Base-by-base conservation (phyloP, 1,139 yeast species). In the Hyphopichia pseudoburtonii region DNA sequence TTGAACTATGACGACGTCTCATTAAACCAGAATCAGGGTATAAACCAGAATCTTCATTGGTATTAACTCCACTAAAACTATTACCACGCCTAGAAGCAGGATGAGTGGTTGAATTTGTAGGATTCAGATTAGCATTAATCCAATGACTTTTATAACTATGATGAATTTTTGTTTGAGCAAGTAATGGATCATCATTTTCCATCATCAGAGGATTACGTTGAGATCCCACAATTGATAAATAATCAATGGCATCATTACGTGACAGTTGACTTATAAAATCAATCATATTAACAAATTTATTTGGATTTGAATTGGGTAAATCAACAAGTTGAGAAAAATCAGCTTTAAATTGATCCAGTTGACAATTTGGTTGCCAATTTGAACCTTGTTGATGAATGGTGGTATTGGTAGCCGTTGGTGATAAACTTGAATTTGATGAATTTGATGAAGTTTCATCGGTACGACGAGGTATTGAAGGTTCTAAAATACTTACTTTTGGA, bases 221-320 rank as follows among this genome's bases (percentile, higher is more conserved):
- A n/a, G n/a, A n/a, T n/a, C n/a, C n/a, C n/a, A n/a, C n/a, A n/a
- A n/a, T n/a, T n/a, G n/a, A n/a, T n/a, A n/a, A n/a, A n/a, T n/a
- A n/a, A n/a, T n/a, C n/a, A n/a, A n/a, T n/a, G n/a, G n/a, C 50
- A 4, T 63, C 69, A 6, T 34, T 26, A 6, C 56, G 47, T 8
- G 73, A 63, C 31, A 46, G 47, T 36, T 65, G 70, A 2, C 70
- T 62, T 16, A 67, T 50, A 3, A 48, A 28, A 1, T 51, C 36
- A 6, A 66, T 38, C 57, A 62, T 49, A 17, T 54, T 47, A 14
- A 43, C 42, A 38, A 60, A 66, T 34, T 48, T 48, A 22, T 43
- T 45, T 15, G 27, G 27, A 10, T 29, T 18, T 4, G 22, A 7
- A 21, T 21, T 21, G 23, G n/a, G n/a, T n/a, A n/a, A n/a, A n/a